These are phyloP conservation scores for Leccinum pellstonianum DNA, from an alignment of 768 basidiomycete genomes.

Conservation along the genomic window DNA sequence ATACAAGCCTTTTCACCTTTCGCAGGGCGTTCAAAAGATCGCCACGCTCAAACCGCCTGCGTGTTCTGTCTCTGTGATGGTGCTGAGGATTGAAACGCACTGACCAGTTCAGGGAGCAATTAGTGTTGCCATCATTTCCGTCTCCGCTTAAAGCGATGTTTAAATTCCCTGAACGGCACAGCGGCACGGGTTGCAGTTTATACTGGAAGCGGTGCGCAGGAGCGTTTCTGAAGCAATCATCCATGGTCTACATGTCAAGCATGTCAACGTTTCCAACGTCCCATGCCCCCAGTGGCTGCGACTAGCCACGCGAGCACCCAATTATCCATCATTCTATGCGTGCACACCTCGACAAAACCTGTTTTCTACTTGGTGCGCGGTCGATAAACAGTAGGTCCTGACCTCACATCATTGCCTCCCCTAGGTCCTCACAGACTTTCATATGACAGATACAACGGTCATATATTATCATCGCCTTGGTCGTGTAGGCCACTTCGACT, in stretches of 20 bases:
- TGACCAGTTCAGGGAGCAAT: constrained; percentile 30
- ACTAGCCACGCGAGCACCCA: not conserved
- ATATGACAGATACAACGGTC: constrained; percentile 10
- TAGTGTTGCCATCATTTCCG: constrained; percentile 23
- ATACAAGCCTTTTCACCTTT: constrained; percentile 41
- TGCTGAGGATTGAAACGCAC: constrained; percentile 37
- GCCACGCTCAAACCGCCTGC: constrained; percentile 38
- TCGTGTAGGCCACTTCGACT: constrained; percentile 13
- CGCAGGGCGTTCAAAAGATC: constrained; percentile 35
- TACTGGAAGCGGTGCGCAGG: constrained; percentile 23
- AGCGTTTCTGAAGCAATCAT: constrained; percentile 21
- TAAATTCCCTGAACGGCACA: constrained; percentile 24
- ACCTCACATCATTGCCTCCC: not conserved
- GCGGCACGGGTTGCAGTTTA: constrained; percentile 22
- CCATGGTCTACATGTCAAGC: constrained; percentile 19
- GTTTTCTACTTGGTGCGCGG: not conserved
- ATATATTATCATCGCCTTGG: constrained; percentile 4
- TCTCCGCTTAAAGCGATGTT: constrained; percentile 32
- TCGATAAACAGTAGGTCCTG: constrained; percentile 3
- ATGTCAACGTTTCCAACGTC: not conserved
- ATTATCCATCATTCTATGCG: constrained; percentile 1
- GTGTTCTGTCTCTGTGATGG: constrained; percentile 40
- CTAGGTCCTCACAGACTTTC: constrained; percentile 1
- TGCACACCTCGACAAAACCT: not conserved
- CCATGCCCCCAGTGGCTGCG: not conserved